These are phyloP conservation scores for Monosporascus sp. DNA, from an alignment of 2,329 filamentous ascomycete genomes.

Conservation along the genomic window DNA sequence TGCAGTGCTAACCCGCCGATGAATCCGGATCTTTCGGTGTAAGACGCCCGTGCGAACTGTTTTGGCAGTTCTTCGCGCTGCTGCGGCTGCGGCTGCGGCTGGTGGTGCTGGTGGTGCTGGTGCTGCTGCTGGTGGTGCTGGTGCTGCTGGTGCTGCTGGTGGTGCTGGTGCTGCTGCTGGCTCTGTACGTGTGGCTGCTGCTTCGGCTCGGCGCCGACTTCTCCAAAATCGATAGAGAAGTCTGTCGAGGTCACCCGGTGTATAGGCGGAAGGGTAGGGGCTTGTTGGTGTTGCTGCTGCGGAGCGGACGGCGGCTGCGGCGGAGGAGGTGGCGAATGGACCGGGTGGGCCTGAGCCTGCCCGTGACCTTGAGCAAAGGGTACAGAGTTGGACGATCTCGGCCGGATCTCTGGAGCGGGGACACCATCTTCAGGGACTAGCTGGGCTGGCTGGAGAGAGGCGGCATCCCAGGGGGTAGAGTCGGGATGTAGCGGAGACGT, in stretches of 20 bases:
- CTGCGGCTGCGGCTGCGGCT: constrained; percentile 6
- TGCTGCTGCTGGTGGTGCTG: constrained; percentile 1
- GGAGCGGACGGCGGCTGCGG: constrained; percentile 10
- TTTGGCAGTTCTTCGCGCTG: constrained; percentile 22
- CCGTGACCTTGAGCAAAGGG: constrained; percentile 25
- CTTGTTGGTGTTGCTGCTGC: constrained; percentile 21
- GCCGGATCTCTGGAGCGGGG: constrained; percentile 41
- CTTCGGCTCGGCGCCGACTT: constrained; percentile 9
- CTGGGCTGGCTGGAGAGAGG: constrained; percentile 35
- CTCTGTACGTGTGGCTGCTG: background rate
- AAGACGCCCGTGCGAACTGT: constrained; percentile 27
- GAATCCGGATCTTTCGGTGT: constrained; percentile 40
- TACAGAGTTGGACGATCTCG: constrained; percentile 20
- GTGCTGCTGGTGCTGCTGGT: constrained; percentile 1
- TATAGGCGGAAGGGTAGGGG: constrained; percentile 39
- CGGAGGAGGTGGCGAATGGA: constrained; percentile 34
- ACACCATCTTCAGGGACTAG: constrained; percentile 37
- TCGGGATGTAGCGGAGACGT: constrained; percentile 45
- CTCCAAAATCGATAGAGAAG: constrained; percentile 13
- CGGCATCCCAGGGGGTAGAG: constrained; percentile 35
- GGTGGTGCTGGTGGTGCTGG: constrained; percentile 4
- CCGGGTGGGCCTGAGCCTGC: constrained; percentile 26
- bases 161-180: constrained; percentile 2
- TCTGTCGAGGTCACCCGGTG: constrained; percentile 40
- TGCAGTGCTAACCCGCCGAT: constrained; percentile 50